Conservation (phyloP, 768 basidiomycete species). For the Amanita polypyramis region DNA sequence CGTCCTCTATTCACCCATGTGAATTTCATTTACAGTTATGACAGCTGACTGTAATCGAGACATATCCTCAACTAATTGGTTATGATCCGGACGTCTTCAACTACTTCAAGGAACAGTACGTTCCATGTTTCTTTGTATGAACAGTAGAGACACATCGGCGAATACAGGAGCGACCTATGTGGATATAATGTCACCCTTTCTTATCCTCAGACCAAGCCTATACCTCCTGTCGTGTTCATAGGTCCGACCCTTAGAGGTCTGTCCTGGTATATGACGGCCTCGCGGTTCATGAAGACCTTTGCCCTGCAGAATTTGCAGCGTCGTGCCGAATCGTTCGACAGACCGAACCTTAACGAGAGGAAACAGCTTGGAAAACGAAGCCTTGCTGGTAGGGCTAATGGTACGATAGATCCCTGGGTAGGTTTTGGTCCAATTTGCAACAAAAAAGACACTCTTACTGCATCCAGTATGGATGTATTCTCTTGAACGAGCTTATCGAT, state of each 20-base stretch:
- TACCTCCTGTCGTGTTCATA: conserved; percentile 32
- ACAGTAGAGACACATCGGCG: background rate
- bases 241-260: conserved; percentile 25
- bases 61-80: conserved; percentile 67
- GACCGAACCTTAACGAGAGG: conserved; percentile 16
- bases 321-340: conserved; percentile 12
- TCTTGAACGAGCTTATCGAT: conserved; percentile 57
- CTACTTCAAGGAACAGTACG: conserved; percentile 62
- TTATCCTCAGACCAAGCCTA: conserved; percentile 49
- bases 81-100: conserved; percentile 58
- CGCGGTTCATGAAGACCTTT: conserved; percentile 12
- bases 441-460: background rate
- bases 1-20: conserved; percentile 11
- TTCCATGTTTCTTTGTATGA: conserved; percentile 7
- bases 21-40: conserved; percentile 3
- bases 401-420: conserved; percentile 47
- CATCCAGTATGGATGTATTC: conserved; percentile 48
- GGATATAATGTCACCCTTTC: conserved; percentile 57
- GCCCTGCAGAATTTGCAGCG: conserved; percentile 14
- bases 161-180: conserved; percentile 45
- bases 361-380: conserved; percentile 34
- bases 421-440: conserved; percentile 1
- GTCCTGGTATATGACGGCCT: conserved; percentile 17
- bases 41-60: conserved; percentile 50
- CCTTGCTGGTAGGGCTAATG: conserved; percentile 37